Base-by-base conservation (phyloP, 169 alveolate genomes). In the Plasmodium knowlesi region DNA sequence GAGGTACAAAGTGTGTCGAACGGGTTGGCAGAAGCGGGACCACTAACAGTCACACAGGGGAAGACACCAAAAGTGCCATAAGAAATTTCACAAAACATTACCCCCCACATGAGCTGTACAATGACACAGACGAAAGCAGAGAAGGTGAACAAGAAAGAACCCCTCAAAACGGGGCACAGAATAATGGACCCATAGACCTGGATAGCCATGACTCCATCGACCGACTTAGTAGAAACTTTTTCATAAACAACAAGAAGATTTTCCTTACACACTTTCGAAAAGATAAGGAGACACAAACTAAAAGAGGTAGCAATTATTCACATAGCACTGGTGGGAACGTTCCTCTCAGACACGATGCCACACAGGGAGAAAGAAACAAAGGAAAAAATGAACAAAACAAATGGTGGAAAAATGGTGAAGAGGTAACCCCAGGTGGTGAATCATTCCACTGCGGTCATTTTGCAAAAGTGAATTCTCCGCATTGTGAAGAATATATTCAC, bases 161-260 rank as follows among this genome's bases (percentile, higher is more conserved):
- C 57, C 76, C 61, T 57, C 6, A 22, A 34, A 82, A 82, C 39
- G 76, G n/a, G 19, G 71, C 57, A 16, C 43, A 16, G 8, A 30
- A 84, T 41, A 14, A 73, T 5, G 70, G 41, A 37, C 41, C 32
- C 5, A 89, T 89, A 14, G 94, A 89, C 32, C 53, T 79, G 30
- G 43, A 89, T 67, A 67, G 54, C 57, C 14, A 74, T 16, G 88
- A 78, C 16, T 89, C 94, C 67, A 89, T 89, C 12, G 73, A 89
- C 22, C 70, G 90, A 12, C 57, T 89, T 12, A 89, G 89, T 61
- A 89, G 50, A 50, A 89, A 89, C 83, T 89, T 89, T 89, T 89
- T 89, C 73, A 89, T 89, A 54, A 89, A 89, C 82, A 89, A 50
- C 78, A 89, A 89, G 39, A 89, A 89, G 72, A 37, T 78, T 14